These are phyloP conservation scores for Epicoccum sorghinum DNA, from an alignment of 2,329 filamentous ascomycete species.

Conservation along the genomic window DNA sequence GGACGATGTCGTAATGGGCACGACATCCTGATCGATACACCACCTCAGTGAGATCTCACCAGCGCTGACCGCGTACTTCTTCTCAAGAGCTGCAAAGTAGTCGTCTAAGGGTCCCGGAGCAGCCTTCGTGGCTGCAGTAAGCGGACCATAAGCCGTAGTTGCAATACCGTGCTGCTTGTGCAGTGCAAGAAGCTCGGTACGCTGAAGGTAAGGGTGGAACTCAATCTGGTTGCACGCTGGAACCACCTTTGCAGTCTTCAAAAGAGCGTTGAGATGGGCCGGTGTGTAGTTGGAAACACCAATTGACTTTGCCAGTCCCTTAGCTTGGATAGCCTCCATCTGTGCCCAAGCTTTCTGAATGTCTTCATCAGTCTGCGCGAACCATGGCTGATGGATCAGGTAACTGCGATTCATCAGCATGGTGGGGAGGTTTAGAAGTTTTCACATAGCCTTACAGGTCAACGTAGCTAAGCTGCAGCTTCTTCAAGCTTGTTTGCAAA, in stretches of 20 bases:
- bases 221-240: slow-evolving; percentile 73
- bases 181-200: slow-evolving; percentile 62
- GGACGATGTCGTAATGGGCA: slow-evolving; percentile 64
- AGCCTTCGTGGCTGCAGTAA: slow-evolving; percentile 60
- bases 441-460: slow-evolving; percentile 58
- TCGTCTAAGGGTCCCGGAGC: slow-evolving; percentile 62
- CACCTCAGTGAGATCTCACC: slow-evolving; percentile 65
- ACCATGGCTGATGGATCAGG: slow-evolving; percentile 67
- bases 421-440: background rate
- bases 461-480: slow-evolving; percentile 66
- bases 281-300: slow-evolving; percentile 66
- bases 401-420: slow-evolving; percentile 51
- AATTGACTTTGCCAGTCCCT: slow-evolving; percentile 65
- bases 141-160: slow-evolving; percentile 54
- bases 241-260: slow-evolving; percentile 59
- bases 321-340: slow-evolving; percentile 64
- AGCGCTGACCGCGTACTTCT: slow-evolving; percentile 66
- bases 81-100: slow-evolving; percentile 58
- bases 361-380: slow-evolving; percentile 58
- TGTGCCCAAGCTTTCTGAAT: slow-evolving; percentile 64
- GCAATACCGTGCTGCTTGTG: slow-evolving; percentile 57
- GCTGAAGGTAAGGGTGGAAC: slow-evolving; percentile 71
- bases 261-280: slow-evolving; percentile 60
- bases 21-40: slow-evolving; percentile 65
- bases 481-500: slow-evolving; percentile 62